Conservation (phyloP, 805 yeast genomes). For the Starmerella stellata region DNA sequence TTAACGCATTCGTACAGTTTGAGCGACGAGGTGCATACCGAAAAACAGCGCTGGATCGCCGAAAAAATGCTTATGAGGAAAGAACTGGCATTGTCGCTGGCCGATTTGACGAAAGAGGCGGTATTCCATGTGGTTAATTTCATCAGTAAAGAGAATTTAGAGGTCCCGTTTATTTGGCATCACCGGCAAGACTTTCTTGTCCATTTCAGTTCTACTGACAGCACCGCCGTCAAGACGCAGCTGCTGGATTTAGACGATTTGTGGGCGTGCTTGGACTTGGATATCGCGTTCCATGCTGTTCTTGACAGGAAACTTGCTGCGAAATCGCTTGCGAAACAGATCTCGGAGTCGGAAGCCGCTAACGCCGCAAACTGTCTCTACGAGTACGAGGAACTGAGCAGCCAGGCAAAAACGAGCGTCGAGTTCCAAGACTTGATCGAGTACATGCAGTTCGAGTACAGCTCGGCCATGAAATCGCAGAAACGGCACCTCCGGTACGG, state of each 20-base stretch:
- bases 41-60: constrained; percentile 71
- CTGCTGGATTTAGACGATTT: constrained; percentile 54
- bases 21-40: constrained; percentile 44
- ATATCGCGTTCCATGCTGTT: constrained; percentile 73
- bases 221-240: constrained; percentile 27
- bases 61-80: constrained; percentile 44
- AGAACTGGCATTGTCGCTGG: constrained; percentile 26
- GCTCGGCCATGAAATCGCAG: constrained; percentile 31
- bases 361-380: constrained; percentile 18
- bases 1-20: constrained; percentile 49
- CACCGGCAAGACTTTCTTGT: constrained; percentile 81
- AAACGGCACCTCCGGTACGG: constrained; percentile 27
- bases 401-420: constrained; percentile 44
- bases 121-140: constrained; percentile 53
- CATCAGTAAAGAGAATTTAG: constrained; percentile 61
- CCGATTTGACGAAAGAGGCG: constrained; percentile 37
- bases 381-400: constrained; percentile 17
- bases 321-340: constrained; percentile 27
- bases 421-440: constrained; percentile 79
- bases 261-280: constrained; percentile 78
- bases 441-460: constrained; percentile 55
- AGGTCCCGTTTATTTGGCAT: constrained; percentile 89
- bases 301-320: constrained; percentile 54
- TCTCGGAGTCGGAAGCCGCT: constrained; percentile 28
- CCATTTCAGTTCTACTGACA: constrained; percentile 29